Evolutionary conservation across 768 basidiomycete genomes (phyloP).

Genomic region (Suillus tomentosus): DNA sequence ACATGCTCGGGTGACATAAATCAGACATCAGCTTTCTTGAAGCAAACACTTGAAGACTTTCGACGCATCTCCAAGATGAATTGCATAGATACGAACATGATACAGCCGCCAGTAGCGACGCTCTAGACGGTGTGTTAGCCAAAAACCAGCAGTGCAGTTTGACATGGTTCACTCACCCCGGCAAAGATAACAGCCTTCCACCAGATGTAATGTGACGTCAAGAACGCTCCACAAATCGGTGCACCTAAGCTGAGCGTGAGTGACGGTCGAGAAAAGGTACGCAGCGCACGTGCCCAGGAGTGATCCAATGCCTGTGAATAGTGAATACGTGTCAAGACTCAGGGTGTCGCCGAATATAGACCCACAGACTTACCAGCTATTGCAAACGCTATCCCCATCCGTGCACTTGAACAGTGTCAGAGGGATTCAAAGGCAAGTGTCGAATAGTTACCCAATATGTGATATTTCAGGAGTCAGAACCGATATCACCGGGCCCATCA

Average conservation of each 20-base stretch:
- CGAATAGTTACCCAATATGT: slow-evolving; percentile 48
- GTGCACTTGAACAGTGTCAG: slow-evolving; percentile 20
- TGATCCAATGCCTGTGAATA: slow-evolving; percentile 26
- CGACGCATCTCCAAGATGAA: background rate
- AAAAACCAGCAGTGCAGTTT: background rate
- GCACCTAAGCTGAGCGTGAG: slow-evolving; percentile 40
- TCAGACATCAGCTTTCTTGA: slow-evolving; percentile 1
- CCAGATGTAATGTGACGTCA: slow-evolving; percentile 54
- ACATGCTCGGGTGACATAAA: background rate
- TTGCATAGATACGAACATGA: background rate
- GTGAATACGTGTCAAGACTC: background rate
- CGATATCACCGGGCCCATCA: slow-evolving; percentile 48
- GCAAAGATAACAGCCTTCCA: slow-evolving; percentile 58
- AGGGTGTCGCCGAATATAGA: slow-evolving; percentile 2
- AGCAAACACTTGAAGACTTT: background rate
- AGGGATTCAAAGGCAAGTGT: background rate
- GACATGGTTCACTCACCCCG: slow-evolving; percentile 31
- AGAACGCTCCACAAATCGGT: slow-evolving; percentile 58
- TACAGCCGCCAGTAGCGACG: background rate
- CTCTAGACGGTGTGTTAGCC: background rate
- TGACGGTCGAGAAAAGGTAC: slow-evolving; percentile 14
- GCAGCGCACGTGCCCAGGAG: slow-evolving; percentile 20
- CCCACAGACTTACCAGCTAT: slow-evolving; percentile 37
- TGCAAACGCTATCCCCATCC: slow-evolving; percentile 52
- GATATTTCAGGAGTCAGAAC: slow-evolving; percentile 44